A percentile compares a stretch with the other conserved stretches of the same genome.
These are phyloP conservation scores for Rubus parviflorus DNA, from an alignment of 306 rosid species.

Conservation along the genomic window DNA sequence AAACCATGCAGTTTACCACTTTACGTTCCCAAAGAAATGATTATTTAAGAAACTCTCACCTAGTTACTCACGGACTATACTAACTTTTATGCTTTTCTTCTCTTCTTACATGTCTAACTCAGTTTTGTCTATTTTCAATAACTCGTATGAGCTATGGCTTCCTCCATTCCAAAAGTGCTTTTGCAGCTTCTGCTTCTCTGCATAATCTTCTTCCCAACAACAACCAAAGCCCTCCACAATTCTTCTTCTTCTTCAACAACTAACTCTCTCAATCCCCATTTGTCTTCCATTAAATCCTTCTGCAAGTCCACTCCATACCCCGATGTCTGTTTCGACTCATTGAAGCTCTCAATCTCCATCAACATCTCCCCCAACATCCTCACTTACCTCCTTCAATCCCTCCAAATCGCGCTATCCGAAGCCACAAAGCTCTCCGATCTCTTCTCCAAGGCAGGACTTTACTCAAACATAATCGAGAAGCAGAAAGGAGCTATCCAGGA, in stretches of 20 bases:
- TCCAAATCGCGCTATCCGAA: slow-evolving; percentile 54
- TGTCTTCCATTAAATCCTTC: slow-evolving; percentile 48
- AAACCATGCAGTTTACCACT: slow-evolving; percentile 29
- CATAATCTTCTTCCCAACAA: slow-evolving; percentile 21
- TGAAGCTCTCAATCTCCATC: slow-evolving; percentile 65
- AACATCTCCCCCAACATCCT: slow-evolving; percentile 59
- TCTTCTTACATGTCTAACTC: background rate
- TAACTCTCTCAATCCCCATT: slow-evolving; percentile 28
- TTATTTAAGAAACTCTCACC: slow-evolving; percentile 19
- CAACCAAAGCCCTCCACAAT: slow-evolving; percentile 11
- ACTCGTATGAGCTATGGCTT: slow-evolving; percentile 45
- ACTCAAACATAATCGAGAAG: slow-evolving; percentile 53
- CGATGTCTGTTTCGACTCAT: slow-evolving; percentile 53
- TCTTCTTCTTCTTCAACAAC: slow-evolving; percentile 30
- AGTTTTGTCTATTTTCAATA: background rate
- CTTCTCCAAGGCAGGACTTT: slow-evolving; percentile 35
- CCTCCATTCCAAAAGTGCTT: slow-evolving; percentile 31
- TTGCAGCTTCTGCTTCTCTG: slow-evolving; percentile 42
- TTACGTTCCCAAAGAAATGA: slow-evolving; percentile 26
- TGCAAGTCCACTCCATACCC: slow-evolving; percentile 60
- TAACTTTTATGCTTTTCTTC: background rate
- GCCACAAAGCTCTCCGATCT: slow-evolving; percentile 57
- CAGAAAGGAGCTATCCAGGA: slow-evolving; percentile 66
- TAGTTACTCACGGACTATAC: too few relatives aligned
- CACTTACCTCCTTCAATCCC: slow-evolving; percentile 56